Base-by-base conservation (phyloP, 2,329 filamentous ascomycete species). In the Apiospora kogelbergensis region DNA sequence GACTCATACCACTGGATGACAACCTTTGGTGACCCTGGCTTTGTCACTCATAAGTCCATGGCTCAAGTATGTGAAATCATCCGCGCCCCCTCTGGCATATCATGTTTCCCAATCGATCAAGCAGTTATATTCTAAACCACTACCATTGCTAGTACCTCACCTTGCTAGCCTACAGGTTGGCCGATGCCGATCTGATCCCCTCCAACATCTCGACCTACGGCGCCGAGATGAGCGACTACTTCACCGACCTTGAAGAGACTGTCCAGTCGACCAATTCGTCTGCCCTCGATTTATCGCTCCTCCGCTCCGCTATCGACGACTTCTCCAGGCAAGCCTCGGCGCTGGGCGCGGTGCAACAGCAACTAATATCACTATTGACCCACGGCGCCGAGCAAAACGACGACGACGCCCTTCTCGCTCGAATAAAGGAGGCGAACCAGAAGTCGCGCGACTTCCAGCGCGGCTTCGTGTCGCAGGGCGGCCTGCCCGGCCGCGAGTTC, bases 1-100 rank as follows among this genome's bases (percentile, higher is more conserved):
- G 94, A 97, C 76, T 92, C 88, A 42, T 95, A 93, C 76, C 84
- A 91, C 74, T 97, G 93, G 93, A 96, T 96, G 92, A 85, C 90
- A 17, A 90, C 83, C 3, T 94, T 89, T 73, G 93, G 93, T 4
- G 94, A 97, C 72, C 85, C 85, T 1, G 84, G 82, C 0, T 89
- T 87, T 66, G 82, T 87, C n/a, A 87, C 90, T 48, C 90, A 92
- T 71, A 78, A 84, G 9, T 83, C 89, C 0, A 83, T 86, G 70
- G 83, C 89, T 0, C 88, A 87, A 74, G 77, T 90, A 64, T 37
- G 42, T 37, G 10, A 20, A 11, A 42, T 15, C 40, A 42, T 5
- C 40, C 11, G 11, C 2, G 11, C 40, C 48, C 15, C 7, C 4
- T 4, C 3, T 33, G 7, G 33, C 33, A 33, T 7, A 33, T 33